These are phyloP conservation scores for Tetrapisispora namnaoensis DNA, from an alignment of 805 yeast genomes.

Conservation along the genomic window DNA sequence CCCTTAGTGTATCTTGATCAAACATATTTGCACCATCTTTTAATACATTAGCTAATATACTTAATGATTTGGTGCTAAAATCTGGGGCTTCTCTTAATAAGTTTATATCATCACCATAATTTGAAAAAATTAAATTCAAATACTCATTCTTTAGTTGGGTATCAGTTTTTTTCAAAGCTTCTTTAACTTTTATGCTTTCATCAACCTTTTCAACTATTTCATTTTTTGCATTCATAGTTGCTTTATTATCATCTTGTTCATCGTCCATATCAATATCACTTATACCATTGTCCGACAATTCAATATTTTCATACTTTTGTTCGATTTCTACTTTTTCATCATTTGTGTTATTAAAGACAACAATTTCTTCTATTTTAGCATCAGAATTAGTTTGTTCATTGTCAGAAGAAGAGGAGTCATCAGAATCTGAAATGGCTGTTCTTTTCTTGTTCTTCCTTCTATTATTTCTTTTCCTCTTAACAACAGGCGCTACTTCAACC, in stretches of 20 bases:
- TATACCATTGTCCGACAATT: conserved; percentile 29
- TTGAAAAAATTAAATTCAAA: conserved; percentile 44
- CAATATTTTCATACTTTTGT: conserved; percentile 11
- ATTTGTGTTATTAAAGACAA: neutral
- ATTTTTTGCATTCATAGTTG: conserved; percentile 10
- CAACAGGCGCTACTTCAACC: conserved; percentile 5
- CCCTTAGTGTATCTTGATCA: conserved; percentile 40
- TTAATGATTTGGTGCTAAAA: conserved; percentile 48
- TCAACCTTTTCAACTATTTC: neutral
- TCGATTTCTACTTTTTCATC: neutral
- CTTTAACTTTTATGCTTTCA: neutral
- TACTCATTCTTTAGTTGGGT: conserved; percentile 37
- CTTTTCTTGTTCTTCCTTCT: conserved; percentile 72
- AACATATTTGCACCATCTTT: conserved; percentile 52
- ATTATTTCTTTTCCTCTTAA: conserved; percentile 23
- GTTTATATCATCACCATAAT: conserved; percentile 54
- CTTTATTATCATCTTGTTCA: conserved; percentile 5
- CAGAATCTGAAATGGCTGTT: conserved; percentile 56
- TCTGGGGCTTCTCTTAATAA: conserved; percentile 53
- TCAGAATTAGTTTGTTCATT: conserved; percentile 14
- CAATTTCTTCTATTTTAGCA: conserved; percentile 4
- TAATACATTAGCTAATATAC: conserved; percentile 45
- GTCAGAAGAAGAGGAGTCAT: conserved; percentile 33
- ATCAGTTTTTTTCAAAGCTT: neutral
- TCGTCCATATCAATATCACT: conserved; percentile 12